These are phyloP conservation scores for Coemansia sp. DNA, from an alignment of 192 early-diverging fungal species.

Conservation along the genomic window DNA sequence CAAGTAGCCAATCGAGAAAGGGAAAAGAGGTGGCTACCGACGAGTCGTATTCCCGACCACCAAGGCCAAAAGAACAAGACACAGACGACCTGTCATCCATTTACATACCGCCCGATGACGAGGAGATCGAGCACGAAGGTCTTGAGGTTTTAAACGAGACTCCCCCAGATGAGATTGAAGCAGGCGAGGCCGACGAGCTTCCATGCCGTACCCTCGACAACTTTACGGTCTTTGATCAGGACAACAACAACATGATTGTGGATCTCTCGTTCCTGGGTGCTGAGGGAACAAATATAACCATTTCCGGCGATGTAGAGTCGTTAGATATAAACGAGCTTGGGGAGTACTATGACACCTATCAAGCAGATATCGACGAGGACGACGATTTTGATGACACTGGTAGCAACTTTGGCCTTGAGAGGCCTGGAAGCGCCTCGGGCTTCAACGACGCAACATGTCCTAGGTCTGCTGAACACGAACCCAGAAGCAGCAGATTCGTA, in stretches of 20 bases:
- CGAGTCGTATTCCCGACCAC: not conserved
- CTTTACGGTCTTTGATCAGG: slow-evolving; percentile 57
- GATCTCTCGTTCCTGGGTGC: slow-evolving; percentile 54
- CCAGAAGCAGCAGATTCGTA: slow-evolving; percentile 32
- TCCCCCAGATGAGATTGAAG: slow-evolving; percentile 14
- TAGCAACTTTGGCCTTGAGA: slow-evolving; percentile 6
- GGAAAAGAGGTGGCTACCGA: not conserved
- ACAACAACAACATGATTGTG: slow-evolving; percentile 26
- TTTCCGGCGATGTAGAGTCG: slow-evolving; percentile 55
- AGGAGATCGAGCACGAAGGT: slow-evolving; percentile 36
- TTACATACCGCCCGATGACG: slow-evolving; percentile 27
- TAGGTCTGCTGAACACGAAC: slow-evolving; percentile 18
- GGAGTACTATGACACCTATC: slow-evolving; percentile 21
- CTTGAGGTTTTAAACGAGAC: slow-evolving; percentile 56
- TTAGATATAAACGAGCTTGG: slow-evolving; percentile 30
- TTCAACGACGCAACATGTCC: not conserved
- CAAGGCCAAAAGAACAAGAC: not conserved
- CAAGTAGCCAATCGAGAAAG: not conserved
- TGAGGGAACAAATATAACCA: slow-evolving; percentile 47
- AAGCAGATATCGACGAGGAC: slow-evolving; percentile 35
- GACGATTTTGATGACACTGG: slow-evolving; percentile 32
- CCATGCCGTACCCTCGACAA: slow-evolving; percentile 57
- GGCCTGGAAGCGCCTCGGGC: slow-evolving; percentile 9
- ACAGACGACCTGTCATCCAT: not conserved
- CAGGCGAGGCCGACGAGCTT: slow-evolving; percentile 27